phyloP scores from a whole-genome alignment of 352 stramenopile species.

The Phytophthora capsici region DNA sequence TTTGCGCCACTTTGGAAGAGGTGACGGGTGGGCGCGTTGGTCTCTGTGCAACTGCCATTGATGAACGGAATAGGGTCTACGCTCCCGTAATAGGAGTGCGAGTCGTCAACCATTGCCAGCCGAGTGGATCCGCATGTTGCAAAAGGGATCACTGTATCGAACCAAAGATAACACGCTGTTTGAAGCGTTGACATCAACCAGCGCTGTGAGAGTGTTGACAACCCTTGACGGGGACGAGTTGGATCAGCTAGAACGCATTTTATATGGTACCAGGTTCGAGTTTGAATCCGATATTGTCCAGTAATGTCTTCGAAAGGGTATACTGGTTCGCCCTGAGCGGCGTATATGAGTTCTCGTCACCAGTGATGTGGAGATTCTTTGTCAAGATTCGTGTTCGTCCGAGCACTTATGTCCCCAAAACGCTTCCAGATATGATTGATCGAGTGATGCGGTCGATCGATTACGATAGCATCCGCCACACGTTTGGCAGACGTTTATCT shows the following conservation, averaged over 20 bases:
- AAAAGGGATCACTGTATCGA: slow-evolving; percentile 6
- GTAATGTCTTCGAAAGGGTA: slow-evolving; percentile 15
- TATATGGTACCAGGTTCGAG: slow-evolving; percentile 4
- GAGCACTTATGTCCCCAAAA: slow-evolving; percentile 2
- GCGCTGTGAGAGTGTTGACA: slow-evolving; percentile 16
- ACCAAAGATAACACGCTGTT: slow-evolving; percentile 15
- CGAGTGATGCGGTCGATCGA: slow-evolving; percentile 2
- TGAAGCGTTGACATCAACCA: slow-evolving; percentile 15
- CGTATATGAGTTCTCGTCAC: neutral
- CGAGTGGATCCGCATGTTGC: slow-evolving; percentile 4
- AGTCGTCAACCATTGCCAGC: neutral
- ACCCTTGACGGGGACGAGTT: slow-evolving; percentile 8
- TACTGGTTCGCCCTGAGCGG: slow-evolving; percentile 2
- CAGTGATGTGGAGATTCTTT: slow-evolving; percentile 9
- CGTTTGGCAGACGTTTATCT: slow-evolving; percentile 7
- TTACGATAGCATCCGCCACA: slow-evolving; percentile 9
- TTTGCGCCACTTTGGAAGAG: too few relatives aligned
- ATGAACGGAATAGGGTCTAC: slow-evolving; percentile 3
- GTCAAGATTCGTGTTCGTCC: slow-evolving; percentile 8
- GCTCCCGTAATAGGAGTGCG: neutral
- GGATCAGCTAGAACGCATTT: slow-evolving; percentile 10
- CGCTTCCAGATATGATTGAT: slow-evolving; percentile 1
- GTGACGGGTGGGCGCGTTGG: too few relatives aligned
- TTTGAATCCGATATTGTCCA: slow-evolving; percentile 1
- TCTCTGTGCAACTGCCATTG: too few relatives aligned